These are phyloP conservation scores for Blastobotrys mokoenaii DNA, from an alignment of 805 yeast species.

Conservation along the genomic window DNA sequence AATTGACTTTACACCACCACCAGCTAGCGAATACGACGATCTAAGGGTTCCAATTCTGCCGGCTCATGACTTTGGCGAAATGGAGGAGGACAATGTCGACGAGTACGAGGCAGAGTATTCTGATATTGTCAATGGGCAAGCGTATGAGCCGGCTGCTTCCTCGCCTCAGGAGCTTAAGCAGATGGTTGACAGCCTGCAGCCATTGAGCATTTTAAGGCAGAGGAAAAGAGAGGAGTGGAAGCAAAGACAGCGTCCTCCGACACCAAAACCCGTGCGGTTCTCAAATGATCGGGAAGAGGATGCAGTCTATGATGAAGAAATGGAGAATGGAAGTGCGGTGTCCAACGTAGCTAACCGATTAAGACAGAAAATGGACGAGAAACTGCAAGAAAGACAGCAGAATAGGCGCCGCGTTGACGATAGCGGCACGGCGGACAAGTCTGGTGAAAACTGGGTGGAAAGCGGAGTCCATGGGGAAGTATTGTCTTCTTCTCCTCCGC, in stretches of 20 bases:
- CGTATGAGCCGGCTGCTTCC: no score
- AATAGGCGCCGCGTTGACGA: no score
- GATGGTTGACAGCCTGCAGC: no score
- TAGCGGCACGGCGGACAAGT: no score
- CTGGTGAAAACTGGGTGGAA: no score
- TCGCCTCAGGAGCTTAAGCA: no score
- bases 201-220: not conserved
- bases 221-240: not conserved
- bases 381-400: no score
- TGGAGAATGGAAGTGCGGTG: not conserved
- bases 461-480: no score
- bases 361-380: no score
- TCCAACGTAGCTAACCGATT: not conserved
- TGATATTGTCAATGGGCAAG: not conserved
- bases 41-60: slow-evolving; percentile 1
- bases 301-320: not conserved
- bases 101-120: slow-evolving; percentile 1
- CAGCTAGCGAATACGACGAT: not conserved
- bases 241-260: not conserved
- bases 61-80: not conserved
- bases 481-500: no score
- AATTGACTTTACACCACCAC: not conserved
- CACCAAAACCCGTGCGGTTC: not conserved
- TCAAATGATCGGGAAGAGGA: not conserved
- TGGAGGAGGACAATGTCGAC: not conserved